Conservation (phyloP, 441 rosid species). For the Pelargonium citronellum region DNA sequence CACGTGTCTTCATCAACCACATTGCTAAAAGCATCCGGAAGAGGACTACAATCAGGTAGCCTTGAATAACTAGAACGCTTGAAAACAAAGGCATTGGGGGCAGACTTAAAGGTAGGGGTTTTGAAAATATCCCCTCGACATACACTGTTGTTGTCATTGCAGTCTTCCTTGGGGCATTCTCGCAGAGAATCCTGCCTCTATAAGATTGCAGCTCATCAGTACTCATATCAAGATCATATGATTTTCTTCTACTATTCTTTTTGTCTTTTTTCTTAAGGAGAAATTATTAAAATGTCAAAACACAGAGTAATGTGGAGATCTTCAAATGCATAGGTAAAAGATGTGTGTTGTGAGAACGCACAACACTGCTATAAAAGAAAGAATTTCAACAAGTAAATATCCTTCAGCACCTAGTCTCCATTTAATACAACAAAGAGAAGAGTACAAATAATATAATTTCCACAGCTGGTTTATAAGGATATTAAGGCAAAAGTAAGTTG, state of each 20-base stretch:
- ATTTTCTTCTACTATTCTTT: background rate
- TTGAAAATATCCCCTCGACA: slow-evolving; percentile 38
- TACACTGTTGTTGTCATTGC: slow-evolving; percentile 34
- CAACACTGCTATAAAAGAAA: background rate
- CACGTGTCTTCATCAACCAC: slow-evolving; percentile 92
- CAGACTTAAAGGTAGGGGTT: slow-evolving; percentile 58
- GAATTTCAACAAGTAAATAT: background rate
- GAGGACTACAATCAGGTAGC: slow-evolving; percentile 65
- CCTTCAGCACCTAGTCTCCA: background rate
- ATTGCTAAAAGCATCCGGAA: slow-evolving; percentile 62
- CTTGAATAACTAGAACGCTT: slow-evolving; percentile 58
- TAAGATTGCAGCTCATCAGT: background rate
- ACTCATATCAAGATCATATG: background rate
- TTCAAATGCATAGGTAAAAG: background rate
- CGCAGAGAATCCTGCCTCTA: slow-evolving; percentile 26
- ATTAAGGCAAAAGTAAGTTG: background rate
- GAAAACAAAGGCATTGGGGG: slow-evolving; percentile 61
- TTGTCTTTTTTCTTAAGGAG: background rate
- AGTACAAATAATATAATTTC: background rate
- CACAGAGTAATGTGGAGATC: background rate
- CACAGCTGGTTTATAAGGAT: background rate
- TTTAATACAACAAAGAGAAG: background rate
- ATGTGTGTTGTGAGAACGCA: background rate
- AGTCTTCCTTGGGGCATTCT: slow-evolving; percentile 35
- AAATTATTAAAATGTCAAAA: background rate